These are phyloP conservation scores for Fusarium mangiferae DNA, from an alignment of 2,329 filamentous ascomycete genomes.

Conservation along the genomic window DNA sequence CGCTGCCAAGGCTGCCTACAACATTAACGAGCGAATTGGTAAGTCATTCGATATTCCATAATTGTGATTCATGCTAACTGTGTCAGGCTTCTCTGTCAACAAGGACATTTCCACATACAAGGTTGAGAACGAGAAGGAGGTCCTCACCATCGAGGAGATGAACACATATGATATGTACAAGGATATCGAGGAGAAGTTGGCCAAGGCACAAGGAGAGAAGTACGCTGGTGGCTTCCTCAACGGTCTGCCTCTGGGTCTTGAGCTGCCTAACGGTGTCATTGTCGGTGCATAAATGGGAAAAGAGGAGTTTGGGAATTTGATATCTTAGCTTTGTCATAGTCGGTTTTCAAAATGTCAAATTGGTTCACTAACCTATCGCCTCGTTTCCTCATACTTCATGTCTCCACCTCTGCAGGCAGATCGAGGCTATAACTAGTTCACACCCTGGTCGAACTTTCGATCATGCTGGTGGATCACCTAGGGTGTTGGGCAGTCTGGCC, in stretches of 20 bases:
- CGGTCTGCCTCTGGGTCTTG: constrained; percentile 59
- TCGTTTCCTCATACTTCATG: accelerated
- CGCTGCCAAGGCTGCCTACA: constrained; percentile 66
- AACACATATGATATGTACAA: constrained; percentile 71
- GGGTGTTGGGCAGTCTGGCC: too few relatives aligned
- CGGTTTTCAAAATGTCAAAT: not conserved
- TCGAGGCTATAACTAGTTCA: not conserved
- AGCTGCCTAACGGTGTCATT: constrained; percentile 60
- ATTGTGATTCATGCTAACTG: accelerated
- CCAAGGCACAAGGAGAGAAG: constrained; percentile 44
- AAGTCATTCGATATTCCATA: not conserved
- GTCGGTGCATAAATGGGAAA: constrained; percentile 40
- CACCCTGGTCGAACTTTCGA: not conserved
- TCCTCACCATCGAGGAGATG: constrained; percentile 76
- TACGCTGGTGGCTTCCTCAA: constrained; percentile 54
- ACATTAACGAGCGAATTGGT: constrained; percentile 72
- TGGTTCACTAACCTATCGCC: not conserved
- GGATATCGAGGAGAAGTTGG: constrained; percentile 63
- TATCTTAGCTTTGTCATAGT: not conserved
- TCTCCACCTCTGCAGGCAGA: not conserved
- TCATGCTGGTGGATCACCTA: too few relatives aligned
- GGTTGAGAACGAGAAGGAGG: constrained; percentile 69
- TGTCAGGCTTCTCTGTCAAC: constrained; percentile 69
- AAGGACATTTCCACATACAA: constrained; percentile 66
- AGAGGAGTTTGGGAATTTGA: not conserved